Conservation (phyloP, 352 stramenopile species). For the Phytophthora podocarpi region DNA sequence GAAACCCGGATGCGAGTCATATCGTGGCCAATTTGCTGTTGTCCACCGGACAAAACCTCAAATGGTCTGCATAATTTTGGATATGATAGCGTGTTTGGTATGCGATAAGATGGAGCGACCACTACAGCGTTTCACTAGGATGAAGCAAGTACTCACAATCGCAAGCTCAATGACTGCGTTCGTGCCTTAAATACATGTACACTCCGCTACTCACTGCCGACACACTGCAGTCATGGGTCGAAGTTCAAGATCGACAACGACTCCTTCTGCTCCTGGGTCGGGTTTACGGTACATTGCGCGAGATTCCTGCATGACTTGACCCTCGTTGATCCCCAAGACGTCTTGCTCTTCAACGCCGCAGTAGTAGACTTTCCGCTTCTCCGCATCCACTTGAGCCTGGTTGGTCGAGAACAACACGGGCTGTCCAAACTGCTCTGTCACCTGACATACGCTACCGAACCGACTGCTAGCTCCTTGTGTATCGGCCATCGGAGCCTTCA, state of each 20-base stretch:
- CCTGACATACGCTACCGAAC: slow-evolving; percentile 43
- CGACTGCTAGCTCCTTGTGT: slow-evolving; percentile 27
- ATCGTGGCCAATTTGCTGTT: slow-evolving; percentile 1
- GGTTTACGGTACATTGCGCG: slow-evolving; percentile 81
- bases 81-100: too few species aligned
- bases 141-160: too few species aligned
- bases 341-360: slow-evolving; percentile 86
- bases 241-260: slow-evolving; percentile 69
- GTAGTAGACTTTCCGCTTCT: slow-evolving; percentile 72
- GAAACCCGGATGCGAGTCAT: slow-evolving; percentile 16
- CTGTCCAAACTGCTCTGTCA: slow-evolving; percentile 78
- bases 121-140: too few species aligned
- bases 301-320: slow-evolving; percentile 85
- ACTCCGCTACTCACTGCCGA: slow-evolving; percentile 51
- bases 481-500: slow-evolving; percentile 44
- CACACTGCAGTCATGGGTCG: slow-evolving; percentile 73
- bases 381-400: slow-evolving; percentile 64
- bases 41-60: too few species aligned
- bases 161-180: too few species aligned
- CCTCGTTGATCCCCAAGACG: slow-evolving; percentile 90
- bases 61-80: too few species aligned
- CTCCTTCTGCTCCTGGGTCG: slow-evolving; percentile 74
- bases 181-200: too few species aligned
- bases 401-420: slow-evolving; percentile 80
- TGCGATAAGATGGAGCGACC: too few species aligned